phyloP scores from a whole-genome alignment of 2,329 filamentous ascomycete genomes.

The Thielaviopsis populi region DNA sequence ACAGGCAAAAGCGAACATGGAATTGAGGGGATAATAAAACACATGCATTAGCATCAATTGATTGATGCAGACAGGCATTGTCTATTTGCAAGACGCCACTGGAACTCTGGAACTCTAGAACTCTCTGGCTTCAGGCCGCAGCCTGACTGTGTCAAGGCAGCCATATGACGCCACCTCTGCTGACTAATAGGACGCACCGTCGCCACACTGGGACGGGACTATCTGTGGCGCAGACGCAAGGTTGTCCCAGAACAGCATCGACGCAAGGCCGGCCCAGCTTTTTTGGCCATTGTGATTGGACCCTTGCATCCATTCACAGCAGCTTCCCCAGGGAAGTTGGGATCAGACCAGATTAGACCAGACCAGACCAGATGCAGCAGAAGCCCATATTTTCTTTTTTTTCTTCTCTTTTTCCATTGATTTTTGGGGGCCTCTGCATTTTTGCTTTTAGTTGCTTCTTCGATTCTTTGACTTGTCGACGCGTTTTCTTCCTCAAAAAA shows the following conservation, averaged over 20 bases:
- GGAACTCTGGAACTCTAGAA: no score
- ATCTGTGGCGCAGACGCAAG: no score
- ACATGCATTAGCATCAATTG: not conserved
- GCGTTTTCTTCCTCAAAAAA: not conserved
- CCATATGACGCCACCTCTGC: no score
- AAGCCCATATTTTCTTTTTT: conserved; percentile 3
- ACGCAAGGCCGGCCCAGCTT: not conserved
- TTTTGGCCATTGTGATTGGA: not conserved
- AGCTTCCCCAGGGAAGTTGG: not conserved
- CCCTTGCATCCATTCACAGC: not conserved
- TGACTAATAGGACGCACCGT: no score
- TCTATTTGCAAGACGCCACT: not conserved
- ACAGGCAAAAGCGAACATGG: not conserved
- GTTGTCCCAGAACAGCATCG: not conserved
- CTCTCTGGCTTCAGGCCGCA: not conserved
- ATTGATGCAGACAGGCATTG: not conserved
- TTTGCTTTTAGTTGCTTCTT: not conserved
- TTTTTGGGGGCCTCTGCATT: not conserved
- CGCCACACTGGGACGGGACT: no score
- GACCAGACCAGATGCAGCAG: not conserved
- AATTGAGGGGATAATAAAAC: not conserved
- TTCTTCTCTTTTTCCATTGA: not conserved
- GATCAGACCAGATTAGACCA: no score
- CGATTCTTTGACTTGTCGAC: not conserved
- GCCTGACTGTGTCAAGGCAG: no score